Conservation (phyloP, 1,139 yeast genomes). For the Taiozyma onychis region DNA sequence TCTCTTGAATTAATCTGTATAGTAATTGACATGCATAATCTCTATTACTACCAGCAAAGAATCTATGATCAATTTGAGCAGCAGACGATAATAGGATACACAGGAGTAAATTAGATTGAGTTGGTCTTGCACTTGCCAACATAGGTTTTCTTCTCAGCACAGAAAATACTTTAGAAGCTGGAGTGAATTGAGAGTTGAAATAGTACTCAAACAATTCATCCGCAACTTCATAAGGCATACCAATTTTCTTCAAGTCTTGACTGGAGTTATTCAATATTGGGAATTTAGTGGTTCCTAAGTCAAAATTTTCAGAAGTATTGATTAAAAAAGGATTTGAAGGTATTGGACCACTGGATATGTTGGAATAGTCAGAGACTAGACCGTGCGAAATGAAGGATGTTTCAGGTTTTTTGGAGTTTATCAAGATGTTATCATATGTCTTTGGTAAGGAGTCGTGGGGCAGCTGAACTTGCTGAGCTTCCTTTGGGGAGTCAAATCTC, state of each 20-base stretch:
- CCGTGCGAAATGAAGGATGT: background rate
- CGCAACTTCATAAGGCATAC: slow-evolving; percentile 29
- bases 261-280: slow-evolving; percentile 24
- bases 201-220: slow-evolving; percentile 32
- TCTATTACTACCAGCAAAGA: slow-evolving; percentile 26
- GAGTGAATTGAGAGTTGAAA: slow-evolving; percentile 23
- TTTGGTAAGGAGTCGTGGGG: background rate
- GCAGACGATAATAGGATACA: slow-evolving; percentile 32
- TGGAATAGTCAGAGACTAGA: background rate
- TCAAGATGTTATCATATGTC: background rate
- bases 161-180: slow-evolving; percentile 25
- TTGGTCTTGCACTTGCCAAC: slow-evolving; percentile 23
- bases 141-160: slow-evolving; percentile 26
- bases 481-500: background rate
- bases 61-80: slow-evolving; percentile 33
- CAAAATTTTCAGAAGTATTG: slow-evolving; percentile 4
- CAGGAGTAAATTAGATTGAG: slow-evolving; percentile 29
- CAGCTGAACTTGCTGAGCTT: background rate
- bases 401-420: slow-evolving; percentile 7
- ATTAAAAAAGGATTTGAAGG: slow-evolving; percentile 4
- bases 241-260: slow-evolving; percentile 18
- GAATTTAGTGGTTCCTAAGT: slow-evolving; percentile 17
- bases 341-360: background rate
- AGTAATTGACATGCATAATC: slow-evolving; percentile 15
- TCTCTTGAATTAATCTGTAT: slow-evolving; percentile 15